phyloP scores from a whole-genome alignment of 176 grass and related monocot genomes.

The Avena atlantica region DNA sequence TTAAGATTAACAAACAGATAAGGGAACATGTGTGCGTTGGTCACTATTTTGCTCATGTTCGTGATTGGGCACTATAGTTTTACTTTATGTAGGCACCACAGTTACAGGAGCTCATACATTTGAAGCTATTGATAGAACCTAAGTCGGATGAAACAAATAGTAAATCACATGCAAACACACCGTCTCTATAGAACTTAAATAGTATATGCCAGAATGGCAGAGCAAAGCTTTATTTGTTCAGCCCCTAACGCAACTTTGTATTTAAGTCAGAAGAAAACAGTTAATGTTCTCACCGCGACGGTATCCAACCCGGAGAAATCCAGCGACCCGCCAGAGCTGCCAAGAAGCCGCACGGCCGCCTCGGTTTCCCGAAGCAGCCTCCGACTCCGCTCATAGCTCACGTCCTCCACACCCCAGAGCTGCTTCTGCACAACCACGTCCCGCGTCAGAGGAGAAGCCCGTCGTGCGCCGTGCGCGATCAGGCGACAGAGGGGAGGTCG shows the following conservation, averaged over 20 bases:
- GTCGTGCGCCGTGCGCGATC: background rate
- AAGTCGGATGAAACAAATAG: background rate
- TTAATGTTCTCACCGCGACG: constrained; percentile 44
- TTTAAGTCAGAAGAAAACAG: background rate
- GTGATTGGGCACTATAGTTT: background rate
- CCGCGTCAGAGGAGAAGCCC: constrained; percentile 29
- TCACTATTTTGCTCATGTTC: constrained; percentile 16
- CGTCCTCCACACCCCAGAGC: constrained; percentile 60
- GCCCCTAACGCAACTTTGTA: background rate
- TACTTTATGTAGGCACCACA: too few relatives aligned
- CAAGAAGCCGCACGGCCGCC: constrained; percentile 64
- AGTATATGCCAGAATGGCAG: background rate
- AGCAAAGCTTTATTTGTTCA: background rate
- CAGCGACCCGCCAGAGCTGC: constrained; percentile 57
- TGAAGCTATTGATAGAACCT: background rate
- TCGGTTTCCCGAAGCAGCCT: constrained; percentile 65
- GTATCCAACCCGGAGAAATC: constrained; percentile 75
- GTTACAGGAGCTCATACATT: background rate
- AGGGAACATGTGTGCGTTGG: background rate
- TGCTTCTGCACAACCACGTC: constrained; percentile 44
- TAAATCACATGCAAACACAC: background rate
- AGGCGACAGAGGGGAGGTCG: background rate
- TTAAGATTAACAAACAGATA: constrained; percentile 15
- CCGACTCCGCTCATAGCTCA: constrained; percentile 74
- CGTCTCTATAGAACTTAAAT: background rate